phyloP scores from a whole-genome alignment of 2,329 filamentous ascomycete species.

The Didymella sp. region DNA sequence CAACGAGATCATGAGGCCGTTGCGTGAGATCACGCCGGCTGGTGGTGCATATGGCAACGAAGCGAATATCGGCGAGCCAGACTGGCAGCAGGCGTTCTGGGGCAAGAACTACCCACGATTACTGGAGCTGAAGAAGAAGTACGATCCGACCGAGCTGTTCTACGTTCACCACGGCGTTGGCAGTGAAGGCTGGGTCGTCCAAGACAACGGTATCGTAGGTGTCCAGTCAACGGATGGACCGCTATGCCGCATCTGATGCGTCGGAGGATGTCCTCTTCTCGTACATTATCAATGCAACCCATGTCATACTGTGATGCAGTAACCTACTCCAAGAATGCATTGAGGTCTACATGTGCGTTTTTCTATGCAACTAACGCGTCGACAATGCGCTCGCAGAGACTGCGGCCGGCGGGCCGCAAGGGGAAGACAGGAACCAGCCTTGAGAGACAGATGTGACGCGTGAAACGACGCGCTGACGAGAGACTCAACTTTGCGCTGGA shows the following conservation, averaged over 20 bases:
- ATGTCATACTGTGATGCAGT: neutral
- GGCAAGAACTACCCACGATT: conserved; percentile 44
- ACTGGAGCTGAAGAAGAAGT: conserved; percentile 38
- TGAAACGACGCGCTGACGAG: conserved; percentile 5
- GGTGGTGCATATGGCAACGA: conserved; percentile 51
- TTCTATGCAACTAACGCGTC: neutral
- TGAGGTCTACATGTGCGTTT: neutral
- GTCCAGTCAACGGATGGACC: conserved; percentile 42
- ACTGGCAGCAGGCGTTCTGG: conserved; percentile 52
- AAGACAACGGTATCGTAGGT: conserved; percentile 38
- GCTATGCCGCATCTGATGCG: conserved; percentile 33
- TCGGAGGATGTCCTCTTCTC: neutral
- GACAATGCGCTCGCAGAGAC: neutral
- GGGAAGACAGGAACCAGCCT: neutral
- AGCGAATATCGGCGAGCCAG: conserved; percentile 50
- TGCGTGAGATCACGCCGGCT: conserved; percentile 31
- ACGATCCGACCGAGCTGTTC: conserved; percentile 44
- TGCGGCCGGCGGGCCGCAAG: neutral
- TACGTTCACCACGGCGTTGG: conserved; percentile 44
- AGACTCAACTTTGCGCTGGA: neutral
- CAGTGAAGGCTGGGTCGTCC: conserved; percentile 40
- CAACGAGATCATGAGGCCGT: conserved; percentile 33
- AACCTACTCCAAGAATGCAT: neutral
- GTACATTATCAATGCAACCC: conserved; percentile 1
- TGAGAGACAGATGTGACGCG: conserved; percentile 3